Evolutionary conservation across 2,329 filamentous ascomycete species (phyloP), one percentile per base, ranked within the genome.

Genomic region (Penicillium sp.): DNA sequence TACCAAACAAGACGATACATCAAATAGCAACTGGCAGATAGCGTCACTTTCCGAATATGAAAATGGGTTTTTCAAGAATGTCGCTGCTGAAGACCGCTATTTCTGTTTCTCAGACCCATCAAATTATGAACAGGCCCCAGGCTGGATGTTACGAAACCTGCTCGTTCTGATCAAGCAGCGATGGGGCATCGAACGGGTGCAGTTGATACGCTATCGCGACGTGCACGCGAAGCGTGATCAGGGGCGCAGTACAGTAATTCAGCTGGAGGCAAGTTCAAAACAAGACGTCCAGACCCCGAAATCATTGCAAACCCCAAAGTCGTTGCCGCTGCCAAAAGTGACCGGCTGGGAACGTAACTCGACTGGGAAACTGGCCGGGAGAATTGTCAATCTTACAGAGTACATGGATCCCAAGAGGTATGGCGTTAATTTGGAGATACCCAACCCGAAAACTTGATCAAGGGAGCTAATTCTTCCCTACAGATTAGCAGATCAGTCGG

Each of bases 291-390:
- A 73, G 75, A 6, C 63, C 25, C 57, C 47, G 3, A 55, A 54
- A 23, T 48, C 54, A 38, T 41, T 56, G 33, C 25, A 56, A 31
- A 64, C 58, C n/a, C 38, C 55, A 23, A 47, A 42, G 25, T 6
- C 17, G 12, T 41, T 31, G 10, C 43, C 64, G 51, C 86, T 96
- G 82, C 93, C 94, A 50, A 97, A 95, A 72, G 88, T 94, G 12
- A 96, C 93, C 1, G 94, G 94, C 23, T 99, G 94, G 94, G 94
- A 97, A 75, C 86, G 93, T 53, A 91, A 92, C 61, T 82, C 86
- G 19, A 82, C 84, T 25, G 89, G 89, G 27, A 96, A 95, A 71
- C 80, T 97, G 19, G 85, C 86, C 19, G 87, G 90, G 17, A 87
- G 90, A 64, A 84, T 89, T 19, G 91, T 91, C 15, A 91, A 95